These are phyloP conservation scores for Yamadazyma pseudoaaseri DNA, from an alignment of 1,139 yeast species.

Conservation along the genomic window DNA sequence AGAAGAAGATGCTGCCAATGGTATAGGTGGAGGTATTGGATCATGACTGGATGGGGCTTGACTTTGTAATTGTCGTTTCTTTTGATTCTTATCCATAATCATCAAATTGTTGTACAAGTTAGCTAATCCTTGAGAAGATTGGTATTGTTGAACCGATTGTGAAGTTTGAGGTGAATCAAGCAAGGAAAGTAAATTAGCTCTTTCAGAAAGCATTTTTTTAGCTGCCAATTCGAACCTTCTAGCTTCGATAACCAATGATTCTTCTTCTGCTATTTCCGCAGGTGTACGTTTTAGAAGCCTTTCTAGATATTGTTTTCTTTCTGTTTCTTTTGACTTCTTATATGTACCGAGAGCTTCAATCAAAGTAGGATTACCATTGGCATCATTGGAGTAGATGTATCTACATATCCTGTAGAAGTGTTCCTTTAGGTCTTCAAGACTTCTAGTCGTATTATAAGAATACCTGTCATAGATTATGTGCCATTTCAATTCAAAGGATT, in stretches of 20 bases:
- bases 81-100: conserved; percentile 67
- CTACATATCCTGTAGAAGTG: conserved; percentile 60
- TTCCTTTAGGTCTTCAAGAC: conserved; percentile 78
- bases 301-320: conserved; percentile 78
- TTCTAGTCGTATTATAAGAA: conserved; percentile 33
- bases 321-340: conserved; percentile 66
- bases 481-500: conserved; percentile 83
- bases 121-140: conserved; percentile 86
- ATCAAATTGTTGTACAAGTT: conserved; percentile 80
- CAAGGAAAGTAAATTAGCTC: conserved; percentile 74
- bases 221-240: conserved; percentile 92
- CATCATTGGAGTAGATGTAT: conserved; percentile 45
- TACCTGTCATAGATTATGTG: conserved; percentile 78
- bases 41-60: conserved; percentile 38
- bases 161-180: conserved; percentile 88
- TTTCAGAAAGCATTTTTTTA: conserved; percentile 79
- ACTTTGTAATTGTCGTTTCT: conserved; percentile 42
- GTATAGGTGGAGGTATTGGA: conserved; percentile 62
- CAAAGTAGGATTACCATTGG: conserved; percentile 44
- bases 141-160: conserved; percentile 72
- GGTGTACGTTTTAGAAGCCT: conserved; percentile 81
- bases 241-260: conserved; percentile 88
- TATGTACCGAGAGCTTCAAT: conserved; percentile 53
- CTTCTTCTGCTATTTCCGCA: conserved; percentile 97
- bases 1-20: conserved; percentile 54